Percentiles rank a stretch among this genome's conserved stretches.
These are phyloP conservation scores for Schizosaccharomyces lindneri DNA, from an alignment of 805 yeast species.

Conservation along the genomic window DNA sequence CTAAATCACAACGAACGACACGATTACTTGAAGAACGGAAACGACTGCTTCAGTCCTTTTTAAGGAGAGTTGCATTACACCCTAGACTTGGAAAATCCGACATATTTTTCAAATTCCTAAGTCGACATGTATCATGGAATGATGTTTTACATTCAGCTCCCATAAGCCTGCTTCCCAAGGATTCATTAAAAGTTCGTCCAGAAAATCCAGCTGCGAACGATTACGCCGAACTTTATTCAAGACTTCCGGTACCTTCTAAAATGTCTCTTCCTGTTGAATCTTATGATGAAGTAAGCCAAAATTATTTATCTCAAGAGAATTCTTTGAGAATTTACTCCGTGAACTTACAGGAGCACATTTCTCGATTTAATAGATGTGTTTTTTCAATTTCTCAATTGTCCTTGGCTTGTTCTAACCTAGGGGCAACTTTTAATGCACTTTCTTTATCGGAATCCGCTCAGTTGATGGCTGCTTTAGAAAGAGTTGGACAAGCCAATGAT, in stretches of 20 bases:
- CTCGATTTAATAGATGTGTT: neutral
- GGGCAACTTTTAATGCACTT: slow-evolving; percentile 40
- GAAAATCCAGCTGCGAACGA: slow-evolving; percentile 24
- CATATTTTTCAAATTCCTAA: slow-evolving; percentile 53
- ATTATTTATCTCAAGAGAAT: neutral
- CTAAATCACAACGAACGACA: slow-evolving; percentile 21
- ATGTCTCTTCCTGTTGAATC: neutral
- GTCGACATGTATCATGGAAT: slow-evolving; percentile 64
- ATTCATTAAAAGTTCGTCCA: slow-evolving; percentile 36
- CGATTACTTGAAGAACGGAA: slow-evolving; percentile 38
- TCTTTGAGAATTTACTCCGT: neutral
- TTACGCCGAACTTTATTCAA: neutral
- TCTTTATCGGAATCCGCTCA: slow-evolving; percentile 20
- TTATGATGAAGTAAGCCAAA: neutral
- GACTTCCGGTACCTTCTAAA: neutral
- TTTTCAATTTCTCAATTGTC: slow-evolving; percentile 22
- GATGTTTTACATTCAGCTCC: slow-evolving; percentile 43
- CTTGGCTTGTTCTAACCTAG: slow-evolving; percentile 48
- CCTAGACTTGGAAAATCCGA: slow-evolving; percentile 20
- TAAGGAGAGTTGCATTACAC: slow-evolving; percentile 30
- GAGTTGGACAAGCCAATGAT: slow-evolving; percentile 70
- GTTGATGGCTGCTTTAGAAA: slow-evolving; percentile 38
- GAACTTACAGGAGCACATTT: neutral
- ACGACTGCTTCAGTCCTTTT: slow-evolving; percentile 48
- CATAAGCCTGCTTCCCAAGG: slow-evolving; percentile 25